phyloP scores from a whole-genome alignment of 129 eudicot species.

The Artemisia tridentata region DNA sequence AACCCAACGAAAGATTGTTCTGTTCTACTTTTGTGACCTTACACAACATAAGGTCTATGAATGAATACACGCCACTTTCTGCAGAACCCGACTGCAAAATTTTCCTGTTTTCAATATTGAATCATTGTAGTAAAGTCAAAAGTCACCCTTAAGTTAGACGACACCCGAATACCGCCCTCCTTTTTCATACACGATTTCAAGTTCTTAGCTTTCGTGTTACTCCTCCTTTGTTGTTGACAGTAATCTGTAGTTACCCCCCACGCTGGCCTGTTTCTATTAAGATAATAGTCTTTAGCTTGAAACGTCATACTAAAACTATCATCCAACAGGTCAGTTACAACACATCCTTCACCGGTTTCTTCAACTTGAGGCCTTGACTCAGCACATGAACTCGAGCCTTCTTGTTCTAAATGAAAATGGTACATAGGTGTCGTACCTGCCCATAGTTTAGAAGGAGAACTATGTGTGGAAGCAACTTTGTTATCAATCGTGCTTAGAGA shows the following conservation, averaged over 20 bases:
- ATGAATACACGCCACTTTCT: conserved; percentile 3
- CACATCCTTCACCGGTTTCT: conserved; percentile 14
- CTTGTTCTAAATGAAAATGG: conserved; percentile 14
- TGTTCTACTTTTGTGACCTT: conserved; percentile 12
- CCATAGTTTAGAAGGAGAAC: conserved; percentile 23
- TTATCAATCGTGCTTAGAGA: conserved; percentile 11
- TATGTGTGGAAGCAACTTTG: background rate
- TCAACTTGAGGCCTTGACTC: conserved; percentile 16
- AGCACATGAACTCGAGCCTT: conserved; percentile 13
- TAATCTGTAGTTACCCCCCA: background rate
- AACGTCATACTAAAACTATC: conserved; percentile 18
- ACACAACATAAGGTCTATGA: conserved; percentile 14
- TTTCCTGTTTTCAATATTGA: conserved; percentile 10
- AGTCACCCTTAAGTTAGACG: conserved; percentile 40
- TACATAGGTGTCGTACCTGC: conserved; percentile 48
- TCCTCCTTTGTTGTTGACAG: conserved; percentile 14
- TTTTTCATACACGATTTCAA: conserved; percentile 59
- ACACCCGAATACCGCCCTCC: conserved; percentile 28
- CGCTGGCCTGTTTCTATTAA: conserved; percentile 17
- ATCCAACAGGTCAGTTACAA: conserved; percentile 11
- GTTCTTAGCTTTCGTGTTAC: background rate
- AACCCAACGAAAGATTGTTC: conserved; percentile 9
- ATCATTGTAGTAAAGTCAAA: conserved; percentile 34
- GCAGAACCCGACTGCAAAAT: conserved; percentile 12
- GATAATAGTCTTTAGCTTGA: conserved; percentile 32